These are phyloP conservation scores for Apophysomyces sp. DNA, from an alignment of 371 early-diverging fungal species.

Conservation along the genomic window DNA sequence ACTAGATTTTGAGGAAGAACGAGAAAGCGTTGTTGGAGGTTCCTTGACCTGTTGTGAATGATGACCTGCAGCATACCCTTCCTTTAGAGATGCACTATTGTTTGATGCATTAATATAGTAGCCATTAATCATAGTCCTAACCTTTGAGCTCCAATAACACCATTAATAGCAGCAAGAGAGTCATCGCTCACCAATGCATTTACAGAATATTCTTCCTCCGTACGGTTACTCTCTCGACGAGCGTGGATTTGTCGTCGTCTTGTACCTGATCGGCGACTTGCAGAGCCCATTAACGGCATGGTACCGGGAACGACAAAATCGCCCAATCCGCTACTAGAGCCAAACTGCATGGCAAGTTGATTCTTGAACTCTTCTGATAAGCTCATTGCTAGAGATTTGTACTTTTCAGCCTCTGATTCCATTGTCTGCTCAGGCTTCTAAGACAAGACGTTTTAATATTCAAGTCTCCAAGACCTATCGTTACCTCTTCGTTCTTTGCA, in stretches of 20 bases:
- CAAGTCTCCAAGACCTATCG: not conserved
- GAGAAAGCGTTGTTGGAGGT: not conserved
- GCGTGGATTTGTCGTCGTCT: slow-evolving; percentile 25
- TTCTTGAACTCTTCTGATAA: slow-evolving; percentile 47
- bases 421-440: not conserved
- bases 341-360: slow-evolving; percentile 46
- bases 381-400: slow-evolving; percentile 40
- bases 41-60: too few relatives aligned
- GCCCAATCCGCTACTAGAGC: slow-evolving; percentile 38
- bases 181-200: not conserved
- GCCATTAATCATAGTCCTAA: not conserved
- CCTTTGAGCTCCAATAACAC: not conserved
- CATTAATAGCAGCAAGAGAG: not conserved
- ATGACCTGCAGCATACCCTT: too few relatives aligned
- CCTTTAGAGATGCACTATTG: too few relatives aligned
- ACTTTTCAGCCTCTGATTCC: slow-evolving; percentile 24
- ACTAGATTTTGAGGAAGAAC: not conserved
- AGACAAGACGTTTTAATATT: not conserved
- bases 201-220: not conserved
- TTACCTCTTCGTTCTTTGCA: not conserved
- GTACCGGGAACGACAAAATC: slow-evolving; percentile 44
- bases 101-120: not conserved
- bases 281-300: slow-evolving; percentile 48
- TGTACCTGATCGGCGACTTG: slow-evolving; percentile 31
- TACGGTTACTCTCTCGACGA: slow-evolving; percentile 2